These are phyloP conservation scores for Fusarium pseudonygamai DNA, from an alignment of 2,329 filamentous ascomycete genomes.

Conservation along the genomic window DNA sequence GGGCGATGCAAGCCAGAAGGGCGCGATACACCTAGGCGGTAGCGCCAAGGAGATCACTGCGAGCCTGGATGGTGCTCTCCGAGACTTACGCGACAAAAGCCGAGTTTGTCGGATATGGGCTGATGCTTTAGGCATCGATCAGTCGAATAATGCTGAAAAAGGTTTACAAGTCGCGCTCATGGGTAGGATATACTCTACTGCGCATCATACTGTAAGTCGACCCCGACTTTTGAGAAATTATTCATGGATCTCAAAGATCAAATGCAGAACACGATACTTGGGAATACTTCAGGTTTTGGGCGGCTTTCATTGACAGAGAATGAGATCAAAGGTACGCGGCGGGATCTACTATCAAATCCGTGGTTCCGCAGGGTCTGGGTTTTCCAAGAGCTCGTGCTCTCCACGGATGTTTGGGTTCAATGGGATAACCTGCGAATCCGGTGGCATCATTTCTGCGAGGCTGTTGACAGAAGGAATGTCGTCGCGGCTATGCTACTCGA, in stretches of 20 bases:
- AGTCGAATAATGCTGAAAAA: background rate
- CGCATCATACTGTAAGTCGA: background rate
- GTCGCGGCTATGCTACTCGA: background rate
- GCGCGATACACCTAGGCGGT: background rate
- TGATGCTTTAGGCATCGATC: background rate
- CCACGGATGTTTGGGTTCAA: background rate
- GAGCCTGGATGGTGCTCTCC: background rate
- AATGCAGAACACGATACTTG: background rate
- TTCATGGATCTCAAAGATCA: background rate
- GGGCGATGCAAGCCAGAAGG: background rate
- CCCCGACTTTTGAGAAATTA: fast-evolving
- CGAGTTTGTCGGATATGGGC: background rate
- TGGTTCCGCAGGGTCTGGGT: background rate
- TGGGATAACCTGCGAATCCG: background rate
- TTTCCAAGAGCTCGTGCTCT: background rate
- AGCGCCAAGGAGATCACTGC: background rate
- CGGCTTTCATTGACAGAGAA: background rate
- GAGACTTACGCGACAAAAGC: background rate
- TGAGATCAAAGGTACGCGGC: background rate
- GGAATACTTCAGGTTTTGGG: fast-evolving
- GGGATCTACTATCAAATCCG: fast-evolving
- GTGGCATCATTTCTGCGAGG: background rate
- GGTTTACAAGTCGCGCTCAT: fast-evolving
- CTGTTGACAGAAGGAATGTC: background rate
- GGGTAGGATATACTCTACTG: background rate